Base-by-base conservation (phyloP, 495 filamentous ascomycete genomes). In the Penicillium fimorum region DNA sequence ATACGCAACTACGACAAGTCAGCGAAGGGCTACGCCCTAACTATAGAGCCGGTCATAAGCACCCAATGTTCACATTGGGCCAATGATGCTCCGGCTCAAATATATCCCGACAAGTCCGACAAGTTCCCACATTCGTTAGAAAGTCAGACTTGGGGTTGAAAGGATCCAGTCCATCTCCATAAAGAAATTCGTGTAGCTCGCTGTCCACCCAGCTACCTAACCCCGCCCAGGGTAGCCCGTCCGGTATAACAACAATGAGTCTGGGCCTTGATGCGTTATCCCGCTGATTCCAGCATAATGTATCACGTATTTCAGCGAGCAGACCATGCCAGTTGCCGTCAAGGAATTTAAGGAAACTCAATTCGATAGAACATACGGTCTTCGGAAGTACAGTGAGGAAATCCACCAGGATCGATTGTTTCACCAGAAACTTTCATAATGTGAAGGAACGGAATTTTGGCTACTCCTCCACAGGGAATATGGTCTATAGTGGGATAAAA, bases 391-490 rank as follows among this genome's bases (percentile, higher is more conserved):
- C 47, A 13, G 40, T 22, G 17, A 60, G 48, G 40, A 48, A 45
- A 24, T 56, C 47, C 5, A 60, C 53, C 41, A 56, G 44, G 29
- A 56, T 42, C 18, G 20, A 27, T 12, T 18, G 9, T 5, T 24
- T 25, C 2, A 27, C 6, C 6, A 13, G 12, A 11, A 45, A 27
- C 13, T 9, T 3, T 13, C 22, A 53, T 25, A 56, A 35, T 17
- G 20, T 43, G 5, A 60, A 56, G 13, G 52, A 48, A 47, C 27
- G 47, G 8, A 61, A 47, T 15, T 61, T 55, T 22, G 50, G 55
- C 59, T 55, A 61, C 12, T 61, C 25, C 50, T 47, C 33, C 32
- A 61, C 13, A 57, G 59, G 50, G 18, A 57, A 44, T 47, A 61
- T 17, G 6, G 57, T 27, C 46, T 29, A 51, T 57, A 15, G 56